phyloP scores from a whole-genome alignment of 805 yeast genomes.

The Candida yuanshanica region DNA sequence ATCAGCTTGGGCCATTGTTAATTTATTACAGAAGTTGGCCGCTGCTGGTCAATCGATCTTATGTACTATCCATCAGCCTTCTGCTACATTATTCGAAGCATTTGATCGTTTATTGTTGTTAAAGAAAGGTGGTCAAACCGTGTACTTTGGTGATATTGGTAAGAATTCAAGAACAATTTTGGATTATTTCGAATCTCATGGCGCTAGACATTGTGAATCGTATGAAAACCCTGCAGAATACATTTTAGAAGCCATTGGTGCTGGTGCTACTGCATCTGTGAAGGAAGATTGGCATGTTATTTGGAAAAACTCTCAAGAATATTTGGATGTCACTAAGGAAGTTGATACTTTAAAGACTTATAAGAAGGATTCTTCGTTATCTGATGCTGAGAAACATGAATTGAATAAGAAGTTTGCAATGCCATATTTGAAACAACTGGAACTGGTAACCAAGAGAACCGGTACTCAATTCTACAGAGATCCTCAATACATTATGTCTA shows the following conservation, averaged over 20 bases:
- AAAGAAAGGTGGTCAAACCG: constrained; percentile 68
- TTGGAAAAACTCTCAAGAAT: constrained; percentile 47
- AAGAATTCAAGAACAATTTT: constrained; percentile 41
- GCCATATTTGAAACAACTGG: constrained; percentile 42
- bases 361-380: neutral
- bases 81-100: constrained; percentile 11
- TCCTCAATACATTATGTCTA: constrained; percentile 57
- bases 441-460: constrained; percentile 37
- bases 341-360: constrained; percentile 12
- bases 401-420: constrained; percentile 25
- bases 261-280: constrained; percentile 63
- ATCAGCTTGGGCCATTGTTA: constrained; percentile 57
- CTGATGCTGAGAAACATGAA: constrained; percentile 9
- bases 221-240: constrained; percentile 73
- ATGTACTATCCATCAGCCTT: constrained; percentile 75
- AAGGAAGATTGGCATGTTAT: constrained; percentile 54
- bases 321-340: constrained; percentile 24
- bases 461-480: constrained; percentile 49
- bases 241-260: constrained; percentile 67
- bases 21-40: constrained; percentile 49
- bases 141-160: constrained; percentile 69
- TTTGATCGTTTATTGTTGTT: constrained; percentile 30
- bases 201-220: constrained; percentile 53
- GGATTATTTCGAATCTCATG: constrained; percentile 44
- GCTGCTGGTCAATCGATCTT: constrained; percentile 54